Evolutionary conservation across 2,329 filamentous ascomycete genomes (phyloP).

Genomic region (Xylaria sp.): DNA sequence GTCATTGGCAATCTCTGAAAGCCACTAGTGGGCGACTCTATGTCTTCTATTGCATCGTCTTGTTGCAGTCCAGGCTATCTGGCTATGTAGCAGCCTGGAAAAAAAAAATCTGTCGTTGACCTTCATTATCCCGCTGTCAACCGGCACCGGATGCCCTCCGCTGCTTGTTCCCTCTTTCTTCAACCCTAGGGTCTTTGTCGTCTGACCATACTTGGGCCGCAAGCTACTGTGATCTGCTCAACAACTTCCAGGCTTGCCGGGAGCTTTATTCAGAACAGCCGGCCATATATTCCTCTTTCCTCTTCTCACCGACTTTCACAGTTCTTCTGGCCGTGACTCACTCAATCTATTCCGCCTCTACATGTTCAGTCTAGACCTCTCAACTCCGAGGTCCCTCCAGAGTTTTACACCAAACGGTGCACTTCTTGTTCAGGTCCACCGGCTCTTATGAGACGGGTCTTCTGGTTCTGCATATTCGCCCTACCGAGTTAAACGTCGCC

Average conservation of each 20-base stretch:
- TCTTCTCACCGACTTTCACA: constrained; percentile 41
- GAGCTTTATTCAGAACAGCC: constrained; percentile 27
- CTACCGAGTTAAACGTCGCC: constrained; percentile 17
- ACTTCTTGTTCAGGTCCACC: constrained; percentile 27
- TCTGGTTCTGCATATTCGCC: constrained; percentile 11
- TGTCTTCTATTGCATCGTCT: constrained; percentile 15
- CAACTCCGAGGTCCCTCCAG: constrained; percentile 20
- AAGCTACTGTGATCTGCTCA: constrained; percentile 31
- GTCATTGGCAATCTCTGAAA: constrained; percentile 17
- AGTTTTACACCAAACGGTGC: constrained; percentile 25
- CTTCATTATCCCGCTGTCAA: constrained; percentile 26
- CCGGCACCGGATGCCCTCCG: constrained; percentile 20
- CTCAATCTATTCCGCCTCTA: constrained; percentile 31
- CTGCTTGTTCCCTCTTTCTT: constrained; percentile 21
- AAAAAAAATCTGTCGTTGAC: constrained; percentile 20
- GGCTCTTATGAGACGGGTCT: constrained; percentile 11
- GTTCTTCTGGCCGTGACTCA: constrained; percentile 35
- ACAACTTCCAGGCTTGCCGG: constrained; percentile 22
- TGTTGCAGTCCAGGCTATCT: constrained; percentile 22
- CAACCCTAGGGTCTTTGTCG: constrained; percentile 22
- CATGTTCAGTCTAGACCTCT: constrained; percentile 28
- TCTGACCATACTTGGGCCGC: constrained; percentile 26
- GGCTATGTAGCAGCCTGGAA: constrained; percentile 2
- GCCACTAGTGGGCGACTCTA: constrained; percentile 8
- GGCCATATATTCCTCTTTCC: constrained; percentile 37